Evolutionary conservation across 306 rosid species (phyloP).

Genomic region (Pyrus betulifolia): DNA sequence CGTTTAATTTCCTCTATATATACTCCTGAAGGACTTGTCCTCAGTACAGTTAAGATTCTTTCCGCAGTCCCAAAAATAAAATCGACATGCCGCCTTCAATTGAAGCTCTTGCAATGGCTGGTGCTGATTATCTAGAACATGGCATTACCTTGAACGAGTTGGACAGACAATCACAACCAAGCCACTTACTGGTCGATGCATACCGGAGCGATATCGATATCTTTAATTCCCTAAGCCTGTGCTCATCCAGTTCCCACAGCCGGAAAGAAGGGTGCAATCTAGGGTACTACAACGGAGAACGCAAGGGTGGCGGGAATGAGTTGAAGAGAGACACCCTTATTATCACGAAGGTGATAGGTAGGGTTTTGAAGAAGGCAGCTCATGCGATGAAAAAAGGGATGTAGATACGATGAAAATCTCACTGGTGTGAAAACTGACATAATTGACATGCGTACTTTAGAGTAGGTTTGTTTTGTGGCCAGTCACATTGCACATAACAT

Average conservation of each 20-base stretch:
- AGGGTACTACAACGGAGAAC: not conserved
- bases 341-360: not conserved
- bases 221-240: not conserved
- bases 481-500: not conserved
- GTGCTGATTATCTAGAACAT: not conserved
- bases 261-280: not conserved
- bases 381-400: not conserved
- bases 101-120: not conserved
- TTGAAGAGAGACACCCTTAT: not conserved
- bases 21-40: not conserved
- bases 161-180: not conserved
- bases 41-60: not conserved
- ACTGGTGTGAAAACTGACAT: not conserved
- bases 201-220: not conserved
- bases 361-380: not conserved
- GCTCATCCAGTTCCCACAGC: not conserved
- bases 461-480: not conserved
- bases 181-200: not conserved
- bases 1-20: not conserved
- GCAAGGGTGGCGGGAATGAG: not conserved
- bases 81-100: not conserved
- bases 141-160: not conserved
- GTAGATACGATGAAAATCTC: not conserved
- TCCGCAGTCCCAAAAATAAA: not conserved
- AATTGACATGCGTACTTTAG: not conserved